Evolutionary conservation across 192 early-diverging fungal genomes (phyloP), one percentile per base, ranked within the genome.

Genomic region (Podila epicladia): DNA sequence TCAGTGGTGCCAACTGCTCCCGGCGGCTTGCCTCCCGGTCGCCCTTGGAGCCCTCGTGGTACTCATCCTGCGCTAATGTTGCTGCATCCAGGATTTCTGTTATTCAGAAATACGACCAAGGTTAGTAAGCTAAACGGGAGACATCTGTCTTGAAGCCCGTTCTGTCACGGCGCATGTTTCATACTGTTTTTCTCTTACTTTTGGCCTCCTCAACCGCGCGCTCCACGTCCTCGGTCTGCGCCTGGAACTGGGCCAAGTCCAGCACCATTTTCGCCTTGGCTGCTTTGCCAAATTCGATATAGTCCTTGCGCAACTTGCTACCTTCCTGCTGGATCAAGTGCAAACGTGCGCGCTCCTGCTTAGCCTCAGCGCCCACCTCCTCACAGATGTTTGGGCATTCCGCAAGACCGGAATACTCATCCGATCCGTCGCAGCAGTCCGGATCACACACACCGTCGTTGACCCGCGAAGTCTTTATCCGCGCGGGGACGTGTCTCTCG

Each of bases 381-480:
- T 82, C 85, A 64, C 98, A 99, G n/a, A 65, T 75, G 79, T 98
- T 90, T 3, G 92, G 89, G 61, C 98, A 98, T 15, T 72, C 33
- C 0, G 87, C 83, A 7, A 77, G 37, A 0, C 89, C 88, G 60
- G 80, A 76, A 72, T 89, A 92, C 77, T 98, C 98, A 66, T 98
- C 97, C 0, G 93, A 93, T 9, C 98, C 98, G 74, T 99, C 98
- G 82, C 98, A 99, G 83, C 98, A 99, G 58, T 95, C 91, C 13
- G 89, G 88, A 72, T 97, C 98, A 75, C 98, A 99, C 17, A 98
- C 87, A 20, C 97, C 96, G 84, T 99, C 97, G 79, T 98, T 97
- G 33, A 99, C 96, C 19, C 89, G 88, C 11, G 85, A 89, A 0
- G 91, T 86, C 22, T 84, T 83, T 48, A 99, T 93, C 22, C 74